phyloP scores from a whole-genome alignment of 1,139 yeast genomes.

The Hemisphaericaspora subhashii region DNA sequence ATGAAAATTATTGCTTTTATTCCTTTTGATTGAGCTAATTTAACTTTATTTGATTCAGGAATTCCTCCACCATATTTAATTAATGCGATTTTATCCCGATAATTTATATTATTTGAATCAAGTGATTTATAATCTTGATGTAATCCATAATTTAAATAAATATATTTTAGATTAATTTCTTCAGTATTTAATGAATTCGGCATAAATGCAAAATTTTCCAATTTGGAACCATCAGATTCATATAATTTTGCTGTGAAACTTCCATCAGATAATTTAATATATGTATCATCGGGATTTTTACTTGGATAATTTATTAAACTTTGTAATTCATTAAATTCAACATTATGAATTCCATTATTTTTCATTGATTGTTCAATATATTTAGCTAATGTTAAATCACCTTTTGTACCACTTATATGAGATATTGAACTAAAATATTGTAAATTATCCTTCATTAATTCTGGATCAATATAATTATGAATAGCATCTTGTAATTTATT shows the following conservation, averaged over 20 bases:
- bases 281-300: conserved; percentile 25
- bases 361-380: conserved; percentile 61
- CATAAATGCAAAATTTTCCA: conserved; percentile 55
- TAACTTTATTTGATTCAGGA: conserved; percentile 41
- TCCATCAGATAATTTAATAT: conserved; percentile 35
- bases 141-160: conserved; percentile 60
- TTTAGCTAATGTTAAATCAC: conserved; percentile 69
- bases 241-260: conserved; percentile 39
- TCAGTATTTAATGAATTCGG: conserved; percentile 58
- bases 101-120: conserved; percentile 29
- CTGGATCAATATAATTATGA: conserved; percentile 50
- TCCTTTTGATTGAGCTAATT: conserved; percentile 29
- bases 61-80: conserved; percentile 57
- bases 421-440: conserved; percentile 83
- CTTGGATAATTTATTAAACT: conserved; percentile 61
- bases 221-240: conserved; percentile 31
- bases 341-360: conserved; percentile 54
- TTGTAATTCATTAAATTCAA: conserved; percentile 50
- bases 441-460: conserved; percentile 64
- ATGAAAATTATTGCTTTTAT: conserved; percentile 41
- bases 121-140: conserved; percentile 55
- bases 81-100: conserved; percentile 52
- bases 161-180: conserved; percentile 56
- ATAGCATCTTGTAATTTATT: conserved; percentile 50
- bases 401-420: conserved; percentile 84